phyloP scores from a whole-genome alignment of 306 rosid genomes.

The Cucumis hystrix region DNA sequence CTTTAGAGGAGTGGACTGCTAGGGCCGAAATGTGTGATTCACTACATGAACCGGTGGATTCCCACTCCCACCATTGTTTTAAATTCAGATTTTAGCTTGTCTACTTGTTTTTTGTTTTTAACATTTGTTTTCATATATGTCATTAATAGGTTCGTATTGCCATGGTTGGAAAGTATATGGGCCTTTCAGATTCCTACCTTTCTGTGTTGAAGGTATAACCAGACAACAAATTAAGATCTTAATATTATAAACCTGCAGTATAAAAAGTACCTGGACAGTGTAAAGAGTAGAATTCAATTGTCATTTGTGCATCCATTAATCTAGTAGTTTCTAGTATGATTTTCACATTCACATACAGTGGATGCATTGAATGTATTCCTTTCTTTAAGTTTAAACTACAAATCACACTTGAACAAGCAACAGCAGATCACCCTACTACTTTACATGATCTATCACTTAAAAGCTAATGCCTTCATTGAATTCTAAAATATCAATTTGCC shows the following conservation, averaged over 20 bases:
- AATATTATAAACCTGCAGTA: not conserved
- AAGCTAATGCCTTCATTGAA: not conserved
- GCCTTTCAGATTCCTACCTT: conserved; percentile 82
- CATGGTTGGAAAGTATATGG: conserved; percentile 92
- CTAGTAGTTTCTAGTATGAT: not conserved
- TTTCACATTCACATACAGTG: not conserved
- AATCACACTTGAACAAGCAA: not conserved
- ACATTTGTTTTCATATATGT: not conserved
- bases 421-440: not conserved
- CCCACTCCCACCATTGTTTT: not conserved
- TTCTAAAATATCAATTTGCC: not conserved
- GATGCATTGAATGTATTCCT: not conserved
- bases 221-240: not conserved
- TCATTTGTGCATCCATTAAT: not conserved
- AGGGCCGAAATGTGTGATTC: conserved; percentile 22
- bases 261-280: not conserved
- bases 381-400: not conserved
- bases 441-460: not conserved
- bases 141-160: conserved; percentile 71
- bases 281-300: not conserved
- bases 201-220: conserved; percentile 65
- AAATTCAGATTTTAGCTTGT: not conserved
- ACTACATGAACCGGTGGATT: conserved; percentile 29
- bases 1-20: conserved; percentile 30
- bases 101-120: not conserved